Base-by-base conservation (phyloP, 2,329 filamentous ascomycete species). In the Neospermospora avenae region DNA sequence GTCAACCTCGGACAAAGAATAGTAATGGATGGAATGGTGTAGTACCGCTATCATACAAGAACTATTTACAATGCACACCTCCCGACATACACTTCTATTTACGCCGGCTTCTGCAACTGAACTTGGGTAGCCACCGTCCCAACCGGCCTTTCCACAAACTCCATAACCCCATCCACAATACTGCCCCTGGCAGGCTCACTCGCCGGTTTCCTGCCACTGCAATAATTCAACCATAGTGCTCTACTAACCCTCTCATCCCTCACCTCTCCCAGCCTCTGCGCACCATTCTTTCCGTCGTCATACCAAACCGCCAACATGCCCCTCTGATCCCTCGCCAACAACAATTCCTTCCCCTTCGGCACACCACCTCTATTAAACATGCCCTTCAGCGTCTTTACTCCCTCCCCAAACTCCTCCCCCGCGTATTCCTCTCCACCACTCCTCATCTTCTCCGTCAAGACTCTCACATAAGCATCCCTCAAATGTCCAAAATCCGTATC, bases 401-500 rank as follows among this genome's bases (percentile, higher is more conserved):
- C 84, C 14, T 79, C 74, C 14, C 90, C 90, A 70, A 98, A 98
- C 0, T 78, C 79, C 63, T 95, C 91, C 66, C 93, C 89, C 24
- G 83, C 80, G 72, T 84, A 80, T 1, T 76, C 75, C 35, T 77
- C 76, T 42, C 82, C 77, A 41, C 82, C 79, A 41, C 22, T 20
- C 14, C 44, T 31, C 14, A 51, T 56, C 46, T 46, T 85, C 8
- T 84, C 87, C 57, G 90, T 89, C 65, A 99, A 88, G 22, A 90
- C 89, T 5, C 92, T 84, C 61, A 97, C 90, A 78, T 93, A 96
- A 1, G 90, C 95, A 72, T 99, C 95, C 42, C 93, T 85, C 63
- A 99, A 76, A 74, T 99, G 95, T 66, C 88, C 85, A 75, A 97
- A 98, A 75, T 98, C 93, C 18, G 95, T 99, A 74, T 96, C 92